Conservation (phyloP, 306 rosid genomes). For the Inga leiocalycina region DNA sequence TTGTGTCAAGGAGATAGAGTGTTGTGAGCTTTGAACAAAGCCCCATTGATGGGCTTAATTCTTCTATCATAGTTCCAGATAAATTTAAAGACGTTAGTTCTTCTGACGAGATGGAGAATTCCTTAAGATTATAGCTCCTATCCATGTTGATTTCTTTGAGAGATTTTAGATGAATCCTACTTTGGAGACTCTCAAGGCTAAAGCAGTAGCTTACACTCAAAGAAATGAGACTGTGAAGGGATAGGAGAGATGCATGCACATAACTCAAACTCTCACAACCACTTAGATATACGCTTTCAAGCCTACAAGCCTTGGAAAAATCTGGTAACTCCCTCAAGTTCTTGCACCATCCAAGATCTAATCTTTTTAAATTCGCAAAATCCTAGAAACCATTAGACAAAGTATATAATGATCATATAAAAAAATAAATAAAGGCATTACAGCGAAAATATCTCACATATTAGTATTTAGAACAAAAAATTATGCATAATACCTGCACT, state of each 20-base stretch:
- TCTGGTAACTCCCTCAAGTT: no score
- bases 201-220: background rate
- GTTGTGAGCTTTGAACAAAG: background rate
- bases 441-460: no score
- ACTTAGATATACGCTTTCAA: no score
- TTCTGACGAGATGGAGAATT: background rate
- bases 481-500: no score
- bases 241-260: background rate
- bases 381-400: background rate
- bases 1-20: background rate
- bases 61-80: accelerated
- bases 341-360: accelerated
- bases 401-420: background rate
- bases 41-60: background rate
- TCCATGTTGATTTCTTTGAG: no score
- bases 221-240: background rate
- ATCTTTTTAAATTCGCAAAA: background rate
- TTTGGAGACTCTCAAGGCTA: background rate
- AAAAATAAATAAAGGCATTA: no score
- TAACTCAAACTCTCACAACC: background rate
- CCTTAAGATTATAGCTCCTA: background rate
- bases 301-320: no score
- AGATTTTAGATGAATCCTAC: background rate
- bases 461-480: no score
- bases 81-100: background rate